phyloP scores from a whole-genome alignment of 2,329 filamentous ascomycete genomes.

The Colletotrichum agaves region DNA sequence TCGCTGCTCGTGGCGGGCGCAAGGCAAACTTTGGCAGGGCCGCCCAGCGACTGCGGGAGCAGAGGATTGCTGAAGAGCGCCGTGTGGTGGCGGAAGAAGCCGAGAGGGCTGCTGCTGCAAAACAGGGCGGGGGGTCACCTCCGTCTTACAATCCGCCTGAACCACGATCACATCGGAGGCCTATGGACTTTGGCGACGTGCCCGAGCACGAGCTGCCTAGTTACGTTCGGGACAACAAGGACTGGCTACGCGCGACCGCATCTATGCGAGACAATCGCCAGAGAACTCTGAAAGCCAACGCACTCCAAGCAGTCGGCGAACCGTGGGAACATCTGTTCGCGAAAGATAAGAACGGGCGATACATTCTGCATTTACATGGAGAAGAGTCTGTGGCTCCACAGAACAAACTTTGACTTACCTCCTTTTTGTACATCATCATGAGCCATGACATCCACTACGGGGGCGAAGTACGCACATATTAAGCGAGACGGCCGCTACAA shows the following conservation, averaged over 20 bases:
- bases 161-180: slow-evolving; percentile 44
- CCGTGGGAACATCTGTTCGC: slow-evolving; percentile 25
- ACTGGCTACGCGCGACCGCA: slow-evolving; percentile 55
- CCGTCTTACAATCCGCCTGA: slow-evolving; percentile 41
- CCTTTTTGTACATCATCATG: background rate
- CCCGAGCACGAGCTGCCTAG: slow-evolving; percentile 55
- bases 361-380: background rate
- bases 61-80: slow-evolving; percentile 40
- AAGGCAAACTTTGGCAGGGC: slow-evolving; percentile 64
- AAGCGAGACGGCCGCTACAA: background rate
- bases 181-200: slow-evolving; percentile 51
- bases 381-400: background rate
- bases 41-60: slow-evolving; percentile 49
- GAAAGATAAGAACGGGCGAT: background rate
- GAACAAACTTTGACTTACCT: background rate
- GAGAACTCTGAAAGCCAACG: slow-evolving; percentile 30
- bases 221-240: slow-evolving; percentile 55
- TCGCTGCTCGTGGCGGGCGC: slow-evolving; percentile 57
- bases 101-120: background rate
- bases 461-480: background rate
- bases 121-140: background rate
- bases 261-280: slow-evolving; percentile 49
- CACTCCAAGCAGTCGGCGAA: slow-evolving; percentile 3
- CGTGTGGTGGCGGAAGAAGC: slow-evolving; percentile 9
- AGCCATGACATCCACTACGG: background rate